phyloP scores from a whole-genome alignment of 1,139 yeast genomes.

The Kurtzmaniella quercitrusa region DNA sequence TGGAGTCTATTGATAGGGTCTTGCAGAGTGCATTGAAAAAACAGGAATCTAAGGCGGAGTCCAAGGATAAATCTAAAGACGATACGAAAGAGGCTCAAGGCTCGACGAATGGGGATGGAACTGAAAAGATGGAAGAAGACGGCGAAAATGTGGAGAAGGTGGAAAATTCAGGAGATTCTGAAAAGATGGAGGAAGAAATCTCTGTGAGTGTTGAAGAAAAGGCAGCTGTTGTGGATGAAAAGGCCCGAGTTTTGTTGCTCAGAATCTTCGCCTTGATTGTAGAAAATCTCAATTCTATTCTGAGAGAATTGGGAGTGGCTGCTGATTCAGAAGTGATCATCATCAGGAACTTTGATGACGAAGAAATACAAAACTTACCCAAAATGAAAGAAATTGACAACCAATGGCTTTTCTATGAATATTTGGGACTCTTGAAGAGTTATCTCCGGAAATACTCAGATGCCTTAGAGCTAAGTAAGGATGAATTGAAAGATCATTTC shows the following conservation, averaged over 20 bases:
- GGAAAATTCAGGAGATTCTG: slow-evolving; percentile 4
- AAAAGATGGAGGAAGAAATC: slow-evolving; percentile 10
- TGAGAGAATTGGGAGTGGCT: slow-evolving; percentile 19
- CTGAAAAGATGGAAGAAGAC: neutral
- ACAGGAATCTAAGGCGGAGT: neutral
- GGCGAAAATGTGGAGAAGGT: neutral
- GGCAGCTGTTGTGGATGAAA: slow-evolving; percentile 10
- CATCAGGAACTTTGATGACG: slow-evolving; percentile 23
- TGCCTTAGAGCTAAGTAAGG: slow-evolving; percentile 16
- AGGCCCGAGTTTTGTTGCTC: slow-evolving; percentile 19
- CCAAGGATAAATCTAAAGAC: neutral
- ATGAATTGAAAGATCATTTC: slow-evolving; percentile 19
- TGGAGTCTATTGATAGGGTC: slow-evolving; percentile 41
- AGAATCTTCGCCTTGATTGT: slow-evolving; percentile 34
- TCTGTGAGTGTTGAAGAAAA: slow-evolving; percentile 3
- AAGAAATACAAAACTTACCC: slow-evolving; percentile 19
- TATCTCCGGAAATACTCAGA: slow-evolving; percentile 31
- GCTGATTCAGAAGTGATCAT: slow-evolving; percentile 22
- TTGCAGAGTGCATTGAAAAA: slow-evolving; percentile 15
- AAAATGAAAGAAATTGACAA: slow-evolving; percentile 24
- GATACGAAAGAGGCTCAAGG: neutral
- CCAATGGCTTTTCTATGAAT: slow-evolving; percentile 44
- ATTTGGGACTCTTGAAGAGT: slow-evolving; percentile 39
- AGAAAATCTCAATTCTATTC: slow-evolving; percentile 29
- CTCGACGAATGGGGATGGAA: neutral